Evolutionary conservation across 2,329 filamentous ascomycete genomes (phyloP), one percentile per base, ranked within the genome.

Genomic region (Acrodontium crateriforme): DNA sequence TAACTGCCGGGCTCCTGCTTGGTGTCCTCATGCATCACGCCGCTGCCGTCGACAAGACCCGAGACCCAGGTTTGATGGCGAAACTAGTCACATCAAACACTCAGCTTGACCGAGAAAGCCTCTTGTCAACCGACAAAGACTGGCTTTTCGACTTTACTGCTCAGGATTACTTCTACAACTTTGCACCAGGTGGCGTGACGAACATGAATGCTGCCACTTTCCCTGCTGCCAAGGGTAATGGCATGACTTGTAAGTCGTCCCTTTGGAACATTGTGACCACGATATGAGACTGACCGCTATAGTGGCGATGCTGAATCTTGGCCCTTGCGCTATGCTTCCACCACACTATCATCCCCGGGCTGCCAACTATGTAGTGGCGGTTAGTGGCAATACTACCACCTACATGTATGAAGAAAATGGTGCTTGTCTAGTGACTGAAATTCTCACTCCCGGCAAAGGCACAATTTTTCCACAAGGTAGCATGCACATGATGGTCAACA

Each of bases 381-480:
- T 65, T 12, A 44, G 49, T 11, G 64, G 63, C n/a, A 61, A 56
- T 20, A 66, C 59, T 5, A 58, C 57, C 22, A 67, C 61, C 7
- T 67, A 54, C 42, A 67, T 67, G 61, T 55, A 59, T 23, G 52
- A 58, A 29, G 64, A 68, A 44, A 68, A 68, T 32, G 63, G 62
- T 3, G 62, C 60, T 0, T 47, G 49, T 6, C 48, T 56, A 2
- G 51, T 67, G 3, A 52, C 39, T 17, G 51, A 55, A 10, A 53
- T 49, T 1, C 47, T 68, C 19, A 52, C 45, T 3, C 52, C 60
- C 1, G 58, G 59, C 11, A 53, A 59, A 34, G 60, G 63, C 50
- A 67, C 64, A 1, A 54, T 67, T 12, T 69, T 68, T 36, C 65
- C 63, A 1, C 45, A 44, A 9, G 63, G 51, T 2, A 58, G 55